Percentiles rank a stretch among this genome's conserved stretches.
These are phyloP conservation scores for Lactarius pseudohatsudake DNA, from an alignment of 768 basidiomycete genomes.

Conservation along the genomic window DNA sequence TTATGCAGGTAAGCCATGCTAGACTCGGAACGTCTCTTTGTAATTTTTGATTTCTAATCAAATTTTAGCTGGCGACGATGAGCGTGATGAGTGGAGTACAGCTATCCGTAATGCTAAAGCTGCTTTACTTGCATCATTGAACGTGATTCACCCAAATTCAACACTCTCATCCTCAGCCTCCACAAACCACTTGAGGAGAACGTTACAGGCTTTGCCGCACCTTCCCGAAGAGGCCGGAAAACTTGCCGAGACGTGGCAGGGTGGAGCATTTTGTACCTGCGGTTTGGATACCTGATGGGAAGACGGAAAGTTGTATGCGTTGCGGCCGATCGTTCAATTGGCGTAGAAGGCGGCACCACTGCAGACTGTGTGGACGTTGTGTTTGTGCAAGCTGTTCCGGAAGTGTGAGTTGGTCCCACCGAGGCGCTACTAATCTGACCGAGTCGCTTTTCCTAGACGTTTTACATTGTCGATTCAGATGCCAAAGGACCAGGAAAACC, in stretches of 20 bases:
- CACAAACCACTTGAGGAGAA: constrained; percentile 70
- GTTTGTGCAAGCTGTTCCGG: constrained; percentile 84
- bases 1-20: constrained; percentile 54
- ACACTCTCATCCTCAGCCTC: constrained; percentile 78
- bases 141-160: constrained; percentile 72
- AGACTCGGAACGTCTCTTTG: too few relatives aligned
- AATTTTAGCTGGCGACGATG: constrained; percentile 49
- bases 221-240: constrained; percentile 47
- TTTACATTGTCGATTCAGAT: constrained; percentile 66
- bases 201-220: constrained; percentile 72
- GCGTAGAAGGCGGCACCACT: constrained; percentile 80
- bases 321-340: constrained; percentile 77
- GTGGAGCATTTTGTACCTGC: constrained; percentile 88
- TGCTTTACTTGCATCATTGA: constrained; percentile 66
- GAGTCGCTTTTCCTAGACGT: constrained; percentile 53
- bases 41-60: neutral
- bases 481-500: constrained; percentile 52
- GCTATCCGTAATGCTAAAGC: constrained; percentile 70
- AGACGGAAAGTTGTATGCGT: constrained; percentile 81
- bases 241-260: constrained; percentile 45
- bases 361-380: constrained; percentile 80
- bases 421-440: constrained; percentile 9
- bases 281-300: constrained; percentile 89
- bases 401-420: constrained; percentile 49
- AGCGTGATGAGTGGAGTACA: constrained; percentile 64